These are phyloP conservation scores for Sicyos baderoa DNA, from an alignment of 306 rosid species.

Conservation along the genomic window DNA sequence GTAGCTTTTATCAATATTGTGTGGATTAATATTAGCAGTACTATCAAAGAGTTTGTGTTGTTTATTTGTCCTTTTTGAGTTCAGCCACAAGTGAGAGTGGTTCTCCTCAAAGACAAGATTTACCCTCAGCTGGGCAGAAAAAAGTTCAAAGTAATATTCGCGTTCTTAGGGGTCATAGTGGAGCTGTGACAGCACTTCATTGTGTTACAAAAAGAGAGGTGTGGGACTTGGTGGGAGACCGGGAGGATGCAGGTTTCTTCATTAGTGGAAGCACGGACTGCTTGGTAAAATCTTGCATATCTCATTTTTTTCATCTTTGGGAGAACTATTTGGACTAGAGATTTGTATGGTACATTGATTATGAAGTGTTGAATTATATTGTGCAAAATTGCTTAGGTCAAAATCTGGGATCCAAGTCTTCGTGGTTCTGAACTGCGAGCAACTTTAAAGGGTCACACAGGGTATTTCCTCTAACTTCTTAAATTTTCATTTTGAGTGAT, in stretches of 20 bases:
- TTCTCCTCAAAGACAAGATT: conserved; percentile 66
- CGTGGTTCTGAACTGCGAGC: conserved; percentile 98
- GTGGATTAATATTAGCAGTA: conserved; percentile 8
- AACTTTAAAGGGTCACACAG: conserved; percentile 80
- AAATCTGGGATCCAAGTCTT: conserved; percentile 96
- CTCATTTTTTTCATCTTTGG: conserved; percentile 14
- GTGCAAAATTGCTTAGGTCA: conserved; percentile 54
- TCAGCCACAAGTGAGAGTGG: conserved; percentile 61
- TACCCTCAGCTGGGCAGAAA: conserved; percentile 64
- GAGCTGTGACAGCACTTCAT: conserved; percentile 87
- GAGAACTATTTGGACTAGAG: conserved; percentile 17
- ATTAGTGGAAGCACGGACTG: conserved; percentile 97
- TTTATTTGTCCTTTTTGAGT: conserved; percentile 5
- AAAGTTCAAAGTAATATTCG: conserved; percentile 91
- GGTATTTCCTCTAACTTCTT: conserved; percentile 38
- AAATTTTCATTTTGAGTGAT: background rate
- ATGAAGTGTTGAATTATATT: conserved; percentile 22
- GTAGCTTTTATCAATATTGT: conserved; percentile 23
- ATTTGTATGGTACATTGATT: conserved; percentile 13
- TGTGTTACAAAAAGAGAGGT: conserved; percentile 97
- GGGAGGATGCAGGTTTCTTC: conserved; percentile 98
- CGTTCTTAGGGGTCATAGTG: conserved; percentile 88
- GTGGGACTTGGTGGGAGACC: conserved; percentile 99
- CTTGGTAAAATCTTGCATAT: conserved; percentile 47
- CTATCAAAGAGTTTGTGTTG: background rate